These are phyloP conservation scores for Tricholoma furcatifolium DNA, from an alignment of 768 basidiomycete genomes.

Conservation along the genomic window DNA sequence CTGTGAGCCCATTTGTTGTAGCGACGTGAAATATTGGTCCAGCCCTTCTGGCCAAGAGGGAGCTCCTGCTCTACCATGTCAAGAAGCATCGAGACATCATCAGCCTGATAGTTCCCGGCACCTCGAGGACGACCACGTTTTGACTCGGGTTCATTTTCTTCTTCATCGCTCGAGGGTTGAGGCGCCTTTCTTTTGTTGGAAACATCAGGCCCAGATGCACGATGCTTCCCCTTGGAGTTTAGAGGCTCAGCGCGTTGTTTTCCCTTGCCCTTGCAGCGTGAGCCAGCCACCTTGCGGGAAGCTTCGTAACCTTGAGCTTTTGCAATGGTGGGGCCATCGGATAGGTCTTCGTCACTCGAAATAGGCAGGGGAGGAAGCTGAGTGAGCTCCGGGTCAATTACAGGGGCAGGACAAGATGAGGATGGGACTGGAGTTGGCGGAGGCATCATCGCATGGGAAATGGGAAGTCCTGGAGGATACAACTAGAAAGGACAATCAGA, in stretches of 20 bases:
- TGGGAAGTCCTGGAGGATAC: neutral
- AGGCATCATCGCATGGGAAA: neutral
- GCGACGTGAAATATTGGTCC: constrained; percentile 13
- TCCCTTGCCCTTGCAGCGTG: neutral
- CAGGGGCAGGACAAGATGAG: neutral
- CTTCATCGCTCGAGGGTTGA: neutral
- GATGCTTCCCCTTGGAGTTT: neutral
- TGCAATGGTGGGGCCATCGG: constrained; percentile 5
- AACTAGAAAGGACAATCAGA: neutral
- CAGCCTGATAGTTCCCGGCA: constrained; percentile 17
- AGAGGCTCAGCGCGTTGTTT: constrained; percentile 1
- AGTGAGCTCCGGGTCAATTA: neutral
- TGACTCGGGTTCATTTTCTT: neutral
- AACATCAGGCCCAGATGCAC: neutral
- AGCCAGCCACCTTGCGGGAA: neutral
- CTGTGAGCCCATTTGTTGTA: constrained; percentile 18
- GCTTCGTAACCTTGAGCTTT: constrained; percentile 3
- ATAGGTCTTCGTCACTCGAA: neutral
- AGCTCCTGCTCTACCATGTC: constrained; percentile 11
- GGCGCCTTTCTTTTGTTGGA: neutral
- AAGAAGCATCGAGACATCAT: constrained; percentile 18
- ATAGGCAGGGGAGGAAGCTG: neutral
- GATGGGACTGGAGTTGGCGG: neutral
- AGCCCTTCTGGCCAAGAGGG: constrained; percentile 20
- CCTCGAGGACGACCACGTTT: constrained; percentile 16